Base-by-base conservation (phyloP, 768 basidiomycete genomes). In the Boletellus emodensis region DNA sequence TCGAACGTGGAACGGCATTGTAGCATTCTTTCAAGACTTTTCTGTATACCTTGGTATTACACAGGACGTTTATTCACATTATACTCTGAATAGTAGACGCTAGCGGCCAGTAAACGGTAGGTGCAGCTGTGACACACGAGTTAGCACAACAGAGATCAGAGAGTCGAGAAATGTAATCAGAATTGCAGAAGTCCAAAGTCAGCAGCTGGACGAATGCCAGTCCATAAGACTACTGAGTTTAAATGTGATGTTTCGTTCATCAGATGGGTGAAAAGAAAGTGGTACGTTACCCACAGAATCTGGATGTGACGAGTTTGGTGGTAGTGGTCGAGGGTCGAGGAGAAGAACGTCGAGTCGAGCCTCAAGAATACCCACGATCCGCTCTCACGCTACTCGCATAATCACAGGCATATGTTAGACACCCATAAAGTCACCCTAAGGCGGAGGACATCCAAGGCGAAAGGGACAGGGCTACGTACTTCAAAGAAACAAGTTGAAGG, bases 1-100 rank as follows among this genome's bases (percentile, higher is more conserved):
- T 98, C 77, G 95, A 99, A 67, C 86, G 95, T 57, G 95, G 95
- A 46, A 95, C 94, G 8, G 94, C 94, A 28, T 71, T 97, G 40
- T 95, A 71, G 70, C n/a, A 33, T 42, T 48, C 17, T 6, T 1
- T 33, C n/a, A 7, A 30, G 11, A 11, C 30, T 1, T 32, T 33
- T 10, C 15, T 62, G 34, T 58, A 52, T 56, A 52, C 51, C 51
- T 59, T 46, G 48, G 14, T 46, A 47, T 51, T 24, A 49, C 55
- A 35, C 42, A 18, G 1, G 36, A 40, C 49, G 39, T 30, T 30
- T 30, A 8, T 30, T 30, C 13, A 46, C 32, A 20, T 50, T 58
- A 51, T 58, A 60, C 40, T 13, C 37, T 33, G 37, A 33, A 33
- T 47, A 32, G 20, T 15, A 33, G 15, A 15, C n/a, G 7, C 15